A percentile compares a stretch with the other conserved stretches of the same genome.
phyloP scores from a whole-genome alignment of 257 asterid genomes.

The Solanum arcanum region DNA sequence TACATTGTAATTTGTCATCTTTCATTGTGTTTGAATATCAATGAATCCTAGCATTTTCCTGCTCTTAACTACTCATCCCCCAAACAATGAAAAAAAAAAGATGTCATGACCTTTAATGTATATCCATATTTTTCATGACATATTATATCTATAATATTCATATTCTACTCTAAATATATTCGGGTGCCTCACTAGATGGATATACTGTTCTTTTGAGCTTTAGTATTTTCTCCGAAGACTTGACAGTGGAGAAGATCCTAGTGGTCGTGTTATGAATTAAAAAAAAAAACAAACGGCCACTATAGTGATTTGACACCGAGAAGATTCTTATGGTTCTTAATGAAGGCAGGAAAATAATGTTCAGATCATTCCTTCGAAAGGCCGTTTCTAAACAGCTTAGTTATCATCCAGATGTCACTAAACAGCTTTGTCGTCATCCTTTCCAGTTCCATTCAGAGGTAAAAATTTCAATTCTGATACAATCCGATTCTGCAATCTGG shows the following conservation, averaged over 20 bases:
- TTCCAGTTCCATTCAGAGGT: constrained; percentile 32
- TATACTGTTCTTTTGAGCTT: neutral
- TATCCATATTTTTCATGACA: neutral
- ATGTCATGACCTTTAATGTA: neutral
- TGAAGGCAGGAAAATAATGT: constrained; percentile 18
- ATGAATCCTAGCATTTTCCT: neutral
- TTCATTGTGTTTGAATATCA: neutral
- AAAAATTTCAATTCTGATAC: neutral
- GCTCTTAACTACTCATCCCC: neutral
- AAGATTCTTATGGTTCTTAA: neutral
- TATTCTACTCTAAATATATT: neutral
- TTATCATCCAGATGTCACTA: neutral
- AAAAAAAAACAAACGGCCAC: neutral
- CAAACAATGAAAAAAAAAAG: neutral
- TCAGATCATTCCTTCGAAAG: constrained; percentile 28
- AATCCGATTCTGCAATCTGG: neutral
- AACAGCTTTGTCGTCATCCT: constrained; percentile 1
- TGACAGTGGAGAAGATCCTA: neutral
- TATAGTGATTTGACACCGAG: neutral
- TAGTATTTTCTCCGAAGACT: neutral
- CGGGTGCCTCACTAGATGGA: neutral
- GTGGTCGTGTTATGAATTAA: neutral
- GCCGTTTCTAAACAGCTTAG: constrained; percentile 5
- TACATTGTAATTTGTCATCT: neutral
- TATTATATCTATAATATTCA: neutral